phyloP scores from a whole-genome alignment of 1,139 yeast species.

The Lipomyces yarrowii region DNA sequence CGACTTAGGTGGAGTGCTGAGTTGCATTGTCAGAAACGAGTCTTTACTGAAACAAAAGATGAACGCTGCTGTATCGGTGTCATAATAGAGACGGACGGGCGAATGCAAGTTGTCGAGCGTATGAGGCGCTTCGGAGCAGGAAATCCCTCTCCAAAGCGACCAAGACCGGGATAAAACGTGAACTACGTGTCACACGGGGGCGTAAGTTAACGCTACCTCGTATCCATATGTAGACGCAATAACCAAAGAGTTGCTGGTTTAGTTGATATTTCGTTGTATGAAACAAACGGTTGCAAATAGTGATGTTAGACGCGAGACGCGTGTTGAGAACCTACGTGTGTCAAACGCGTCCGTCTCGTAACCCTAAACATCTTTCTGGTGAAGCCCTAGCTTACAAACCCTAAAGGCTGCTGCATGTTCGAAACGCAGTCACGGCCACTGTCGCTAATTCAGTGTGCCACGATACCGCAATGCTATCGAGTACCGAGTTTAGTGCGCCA shows the following conservation, averaged over 20 bases:
- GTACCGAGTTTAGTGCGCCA: neutral
- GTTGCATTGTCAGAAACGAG: neutral
- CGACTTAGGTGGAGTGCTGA: neutral
- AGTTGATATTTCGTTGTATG: no score
- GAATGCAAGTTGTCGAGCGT: no score
- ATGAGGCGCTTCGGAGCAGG: no score
- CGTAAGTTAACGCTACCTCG: neutral
- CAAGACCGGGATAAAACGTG: neutral
- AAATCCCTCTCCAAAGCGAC: no score
- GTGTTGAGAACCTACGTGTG: neutral
- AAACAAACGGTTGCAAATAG: neutral
- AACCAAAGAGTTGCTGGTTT: no score
- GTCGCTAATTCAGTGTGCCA: neutral
- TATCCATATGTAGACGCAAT: no score
- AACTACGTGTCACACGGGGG: neutral
- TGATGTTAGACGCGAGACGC: neutral
- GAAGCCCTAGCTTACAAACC: neutral
- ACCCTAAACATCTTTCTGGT: neutral
- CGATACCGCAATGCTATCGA: neutral
- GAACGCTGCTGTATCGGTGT: neutral
- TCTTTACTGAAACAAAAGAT: neutral
- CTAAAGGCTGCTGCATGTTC: neutral
- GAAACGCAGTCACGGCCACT: neutral
- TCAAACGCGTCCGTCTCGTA: neutral
- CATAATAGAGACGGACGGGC: no score